A percentile compares a stretch with the other conserved stretches of the same genome.
These are phyloP conservation scores for Aristolochia californica DNA, from an alignment of 164 flowering plant genomes.

Conservation along the genomic window DNA sequence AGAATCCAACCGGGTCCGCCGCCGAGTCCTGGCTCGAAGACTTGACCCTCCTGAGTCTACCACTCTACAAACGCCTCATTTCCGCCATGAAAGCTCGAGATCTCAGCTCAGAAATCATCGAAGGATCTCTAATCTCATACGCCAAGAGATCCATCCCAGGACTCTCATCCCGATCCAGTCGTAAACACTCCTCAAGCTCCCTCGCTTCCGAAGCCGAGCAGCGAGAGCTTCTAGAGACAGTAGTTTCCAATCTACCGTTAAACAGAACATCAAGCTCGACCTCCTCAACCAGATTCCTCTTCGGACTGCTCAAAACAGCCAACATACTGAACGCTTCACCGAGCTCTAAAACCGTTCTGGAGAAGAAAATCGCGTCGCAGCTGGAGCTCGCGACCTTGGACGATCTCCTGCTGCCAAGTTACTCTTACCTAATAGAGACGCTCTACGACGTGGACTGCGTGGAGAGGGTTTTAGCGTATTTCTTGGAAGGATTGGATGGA, in stretches of 20 bases:
- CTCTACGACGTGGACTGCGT: constrained; percentile 76
- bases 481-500: constrained; percentile 27
- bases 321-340: constrained; percentile 58
- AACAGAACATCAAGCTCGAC: constrained; percentile 10
- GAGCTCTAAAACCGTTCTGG: constrained; percentile 29
- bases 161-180: constrained; percentile 28
- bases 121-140: constrained; percentile 50
- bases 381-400: constrained; percentile 71
- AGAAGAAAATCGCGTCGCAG: constrained; percentile 58
- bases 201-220: constrained; percentile 46
- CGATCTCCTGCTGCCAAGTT: constrained; percentile 74
- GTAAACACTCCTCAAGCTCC: constrained; percentile 26
- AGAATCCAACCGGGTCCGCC: constrained; percentile 1
- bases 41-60: constrained; percentile 31
- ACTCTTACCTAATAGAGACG: constrained; percentile 73
- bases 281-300: constrained; percentile 33
- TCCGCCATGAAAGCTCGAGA: constrained; percentile 38
- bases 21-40: constrained; percentile 52
- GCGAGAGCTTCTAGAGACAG: constrained; percentile 51
- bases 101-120: constrained; percentile 43
- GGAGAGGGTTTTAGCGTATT: constrained; percentile 49
- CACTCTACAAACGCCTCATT: constrained; percentile 46
- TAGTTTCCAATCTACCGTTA: constrained; percentile 43
- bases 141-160: constrained; percentile 68
- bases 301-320: constrained; percentile 64